These are phyloP conservation scores for Neurospora sp. DNA, from an alignment of 495 filamentous ascomycete genomes.

Conservation along the genomic window DNA sequence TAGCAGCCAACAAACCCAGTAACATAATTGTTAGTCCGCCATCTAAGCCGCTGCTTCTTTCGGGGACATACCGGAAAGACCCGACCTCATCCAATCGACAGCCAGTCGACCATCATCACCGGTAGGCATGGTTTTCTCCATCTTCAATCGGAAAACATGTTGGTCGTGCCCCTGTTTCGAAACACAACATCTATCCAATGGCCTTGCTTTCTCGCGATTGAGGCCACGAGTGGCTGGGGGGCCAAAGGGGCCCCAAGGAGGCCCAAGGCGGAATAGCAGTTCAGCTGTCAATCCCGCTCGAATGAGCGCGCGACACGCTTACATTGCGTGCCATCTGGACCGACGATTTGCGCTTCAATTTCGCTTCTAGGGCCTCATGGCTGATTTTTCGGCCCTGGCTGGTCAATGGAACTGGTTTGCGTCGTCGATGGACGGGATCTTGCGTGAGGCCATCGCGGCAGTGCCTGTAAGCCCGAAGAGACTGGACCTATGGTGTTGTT, in stretches of 20 bases:
- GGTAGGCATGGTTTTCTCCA: background rate
- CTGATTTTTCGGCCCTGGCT: background rate
- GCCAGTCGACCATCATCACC: background rate
- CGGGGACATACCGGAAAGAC: background rate
- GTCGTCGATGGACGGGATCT: background rate
- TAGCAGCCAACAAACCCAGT: too few species aligned
- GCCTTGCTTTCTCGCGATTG: background rate
- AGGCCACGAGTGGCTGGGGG: background rate
- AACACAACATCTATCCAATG: background rate
- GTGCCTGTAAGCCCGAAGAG: background rate
- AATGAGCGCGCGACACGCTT: background rate
- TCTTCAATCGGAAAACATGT: background rate
- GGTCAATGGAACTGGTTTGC: background rate
- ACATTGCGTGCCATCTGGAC: background rate
- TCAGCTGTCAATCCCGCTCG: background rate
- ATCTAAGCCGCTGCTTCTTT: too few species aligned
- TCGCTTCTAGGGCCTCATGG: background rate
- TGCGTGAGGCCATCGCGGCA: background rate
- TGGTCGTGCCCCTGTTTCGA: background rate
- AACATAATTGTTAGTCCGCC: background rate
- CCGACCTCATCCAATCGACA: background rate
- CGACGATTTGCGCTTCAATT: background rate
- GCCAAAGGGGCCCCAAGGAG: background rate
- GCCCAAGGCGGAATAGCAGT: background rate
- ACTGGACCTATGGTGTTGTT: background rate